Evolutionary conservation across 2,329 filamentous ascomycete genomes (phyloP), one percentile per base, ranked within the genome.

Genomic region (Aspergillus chevalieri): DNA sequence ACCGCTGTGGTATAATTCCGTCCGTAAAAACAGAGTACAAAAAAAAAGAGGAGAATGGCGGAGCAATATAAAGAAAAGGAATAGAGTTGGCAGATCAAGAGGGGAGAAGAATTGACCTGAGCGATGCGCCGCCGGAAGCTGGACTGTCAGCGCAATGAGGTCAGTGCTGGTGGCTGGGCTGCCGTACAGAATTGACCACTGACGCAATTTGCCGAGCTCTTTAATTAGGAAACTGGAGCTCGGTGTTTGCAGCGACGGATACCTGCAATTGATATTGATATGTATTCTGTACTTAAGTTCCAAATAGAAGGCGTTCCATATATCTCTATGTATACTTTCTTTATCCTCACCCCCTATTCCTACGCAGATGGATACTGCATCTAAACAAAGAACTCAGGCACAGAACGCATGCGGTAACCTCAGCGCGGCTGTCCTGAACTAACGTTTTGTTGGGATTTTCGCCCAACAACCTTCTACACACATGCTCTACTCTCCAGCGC

Each of bases 361-460:
- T 19, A 30, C 26, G 10, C 26, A 30, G 26, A 3, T 30, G 4
- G 26, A 30, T 30, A 12, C 26, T 30, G 26, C 26, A 30, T 22
- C 10, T 10, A 36, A 6, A n/a, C 34, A 36, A n/a, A 36, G 34
- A n/a, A 15, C 33, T 36, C 34, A 36, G 14, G 14, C 14, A n/a
- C n/a, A 36, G n/a, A 41, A 41, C 17, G 17, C 15, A 41, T 19
- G 38, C 38, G 38, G 47, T 47, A 45, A 51, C 57, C 58, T 59
- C 56, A 55, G 42, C 52, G 54, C 52, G 54, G 38, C 49, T 53
- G 28, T 6, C 50, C 51, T 53, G 28, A 42, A 24, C 42, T 36
- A 36, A n/a, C 12, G 10, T 62, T 59, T 53, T 60, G 62, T 65
- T 65, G 63, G 59, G 61, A 53, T 41, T 53, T 46, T 44, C 41